Evolutionary conservation across 331 rosid genomes (phyloP).

Genomic region (Malus hybrid): DNA sequence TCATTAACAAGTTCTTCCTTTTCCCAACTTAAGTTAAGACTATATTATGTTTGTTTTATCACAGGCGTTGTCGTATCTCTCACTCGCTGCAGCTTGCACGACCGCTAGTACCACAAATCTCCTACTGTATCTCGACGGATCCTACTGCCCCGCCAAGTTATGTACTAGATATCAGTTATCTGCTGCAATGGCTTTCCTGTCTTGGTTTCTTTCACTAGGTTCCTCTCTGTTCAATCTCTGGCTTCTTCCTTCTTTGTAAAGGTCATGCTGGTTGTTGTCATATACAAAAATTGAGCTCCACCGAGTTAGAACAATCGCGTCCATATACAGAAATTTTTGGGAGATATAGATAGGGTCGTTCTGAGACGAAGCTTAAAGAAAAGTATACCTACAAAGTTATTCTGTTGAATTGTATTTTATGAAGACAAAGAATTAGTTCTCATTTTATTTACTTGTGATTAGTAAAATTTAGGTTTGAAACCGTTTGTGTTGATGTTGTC

Average conservation of each 20-base stretch:
- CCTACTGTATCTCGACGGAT: constrained; percentile 29
- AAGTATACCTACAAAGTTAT: neutral
- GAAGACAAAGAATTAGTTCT: neutral
- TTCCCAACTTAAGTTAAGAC: neutral
- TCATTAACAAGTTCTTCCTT: neutral
- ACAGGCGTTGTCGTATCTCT: constrained; percentile 66
- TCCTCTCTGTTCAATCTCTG: constrained; percentile 78
- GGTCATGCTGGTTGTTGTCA: constrained; percentile 8
- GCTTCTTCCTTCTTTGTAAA: constrained; percentile 61
- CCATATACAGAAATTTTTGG: neutral
- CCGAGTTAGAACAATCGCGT: constrained; percentile 16
- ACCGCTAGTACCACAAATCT: constrained; percentile 58
- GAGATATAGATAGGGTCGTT: neutral
- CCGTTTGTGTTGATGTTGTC: too few relatives aligned
- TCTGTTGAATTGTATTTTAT: neutral
- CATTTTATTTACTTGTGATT: neutral
- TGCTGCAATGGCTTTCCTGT: constrained; percentile 80
- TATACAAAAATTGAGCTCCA: constrained; percentile 22
- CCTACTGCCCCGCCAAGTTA: constrained; percentile 43
- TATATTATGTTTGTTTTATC: neutral
- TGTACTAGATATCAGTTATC: constrained; percentile 76
- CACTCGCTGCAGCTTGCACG: constrained; percentile 77
- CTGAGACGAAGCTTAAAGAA: neutral
- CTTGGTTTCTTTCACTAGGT: constrained; percentile 68
- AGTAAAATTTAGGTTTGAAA: too few relatives aligned